These are phyloP conservation scores for Candida suzukii DNA, from an alignment of 805 yeast species.

Conservation along the genomic window DNA sequence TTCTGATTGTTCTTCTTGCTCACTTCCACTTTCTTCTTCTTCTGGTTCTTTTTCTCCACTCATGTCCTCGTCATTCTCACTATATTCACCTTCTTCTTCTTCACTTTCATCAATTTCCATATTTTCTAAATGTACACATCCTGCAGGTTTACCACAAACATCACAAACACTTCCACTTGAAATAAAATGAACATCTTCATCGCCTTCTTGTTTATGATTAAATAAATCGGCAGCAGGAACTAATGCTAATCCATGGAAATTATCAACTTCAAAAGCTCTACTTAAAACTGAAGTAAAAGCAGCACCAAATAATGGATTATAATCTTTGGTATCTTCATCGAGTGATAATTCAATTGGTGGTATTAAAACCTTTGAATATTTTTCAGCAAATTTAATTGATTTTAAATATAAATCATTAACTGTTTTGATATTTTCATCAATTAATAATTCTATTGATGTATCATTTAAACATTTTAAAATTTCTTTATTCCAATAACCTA, in stretches of 20 bases:
- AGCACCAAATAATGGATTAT: constrained; percentile 42
- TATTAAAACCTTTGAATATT: constrained; percentile 19
- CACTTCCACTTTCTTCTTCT: constrained; percentile 18
- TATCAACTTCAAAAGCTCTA: constrained; percentile 77
- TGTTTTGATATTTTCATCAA: neutral
- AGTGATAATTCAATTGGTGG: constrained; percentile 26
- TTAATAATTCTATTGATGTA: neutral
- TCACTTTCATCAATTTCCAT: constrained; percentile 9
- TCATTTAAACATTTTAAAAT: neutral
- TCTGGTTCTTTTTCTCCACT: constrained; percentile 14
- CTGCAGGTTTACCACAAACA: constrained; percentile 24
- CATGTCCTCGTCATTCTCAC: constrained; percentile 2
- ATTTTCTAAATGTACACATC: constrained; percentile 15
- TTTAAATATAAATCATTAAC: constrained; percentile 21
- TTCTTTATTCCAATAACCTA: neutral
- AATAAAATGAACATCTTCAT: constrained; percentile 65
- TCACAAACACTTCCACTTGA: constrained; percentile 32
- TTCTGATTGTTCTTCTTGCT: constrained; percentile 14
- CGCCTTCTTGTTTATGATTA: constrained; percentile 51
- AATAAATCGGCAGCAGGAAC: constrained; percentile 92
- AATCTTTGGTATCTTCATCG: constrained; percentile 13
- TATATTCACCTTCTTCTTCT: constrained; percentile 6
- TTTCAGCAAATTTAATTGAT: constrained; percentile 34
- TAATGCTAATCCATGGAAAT: constrained; percentile 62
- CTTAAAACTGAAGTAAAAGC: constrained; percentile 59